A percentile compares a stretch with the other conserved stretches of the same genome.
These are phyloP conservation scores for Xylaria bambusicola DNA, from an alignment of 495 filamentous ascomycete genomes.

Conservation along the genomic window DNA sequence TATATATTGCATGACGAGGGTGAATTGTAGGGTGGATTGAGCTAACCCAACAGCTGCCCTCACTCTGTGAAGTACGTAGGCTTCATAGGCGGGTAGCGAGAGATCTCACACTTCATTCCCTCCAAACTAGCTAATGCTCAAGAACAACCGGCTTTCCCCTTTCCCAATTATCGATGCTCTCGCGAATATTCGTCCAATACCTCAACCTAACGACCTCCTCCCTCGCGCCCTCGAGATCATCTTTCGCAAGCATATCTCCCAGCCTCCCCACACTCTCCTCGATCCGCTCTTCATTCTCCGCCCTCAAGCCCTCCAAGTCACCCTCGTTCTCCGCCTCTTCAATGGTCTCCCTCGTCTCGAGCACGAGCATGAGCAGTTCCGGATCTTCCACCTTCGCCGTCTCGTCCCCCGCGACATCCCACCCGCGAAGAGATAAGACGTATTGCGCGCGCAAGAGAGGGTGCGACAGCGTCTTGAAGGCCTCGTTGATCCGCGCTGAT, in stretches of 20 bases:
- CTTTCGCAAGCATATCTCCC: constrained; percentile 62
- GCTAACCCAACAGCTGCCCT: too few species aligned
- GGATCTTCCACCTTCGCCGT: constrained; percentile 66
- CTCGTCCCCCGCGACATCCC: constrained; percentile 80
- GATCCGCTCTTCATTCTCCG: constrained; percentile 69
- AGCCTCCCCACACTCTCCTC: constrained; percentile 58
- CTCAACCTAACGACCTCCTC: constrained; percentile 73
- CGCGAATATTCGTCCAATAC: constrained; percentile 89
- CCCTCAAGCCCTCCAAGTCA: constrained; percentile 60
- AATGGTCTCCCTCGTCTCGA: constrained; percentile 83
- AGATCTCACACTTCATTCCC: not conserved
- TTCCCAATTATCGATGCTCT: constrained; percentile 81
- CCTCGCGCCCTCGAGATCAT: constrained; percentile 67
- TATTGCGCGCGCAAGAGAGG: constrained; percentile 85
- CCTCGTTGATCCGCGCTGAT: constrained; percentile 81
- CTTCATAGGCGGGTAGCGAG: too few species aligned
- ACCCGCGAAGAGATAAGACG: constrained; percentile 67
- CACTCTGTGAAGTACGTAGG: too few species aligned
- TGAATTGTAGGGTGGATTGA: too few species aligned
- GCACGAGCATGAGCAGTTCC: constrained; percentile 79
- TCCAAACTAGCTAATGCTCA: constrained; percentile 51
- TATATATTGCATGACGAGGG: too few species aligned
- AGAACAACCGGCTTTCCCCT: constrained; percentile 68
- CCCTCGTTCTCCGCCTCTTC: constrained; percentile 71
- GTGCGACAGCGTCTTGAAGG: constrained; percentile 77